Percentiles rank a stretch among this genome's conserved stretches.
Evolutionary conservation across 352 stramenopile genomes (phyloP).

Genomic region (Globisporangium polare): DNA sequence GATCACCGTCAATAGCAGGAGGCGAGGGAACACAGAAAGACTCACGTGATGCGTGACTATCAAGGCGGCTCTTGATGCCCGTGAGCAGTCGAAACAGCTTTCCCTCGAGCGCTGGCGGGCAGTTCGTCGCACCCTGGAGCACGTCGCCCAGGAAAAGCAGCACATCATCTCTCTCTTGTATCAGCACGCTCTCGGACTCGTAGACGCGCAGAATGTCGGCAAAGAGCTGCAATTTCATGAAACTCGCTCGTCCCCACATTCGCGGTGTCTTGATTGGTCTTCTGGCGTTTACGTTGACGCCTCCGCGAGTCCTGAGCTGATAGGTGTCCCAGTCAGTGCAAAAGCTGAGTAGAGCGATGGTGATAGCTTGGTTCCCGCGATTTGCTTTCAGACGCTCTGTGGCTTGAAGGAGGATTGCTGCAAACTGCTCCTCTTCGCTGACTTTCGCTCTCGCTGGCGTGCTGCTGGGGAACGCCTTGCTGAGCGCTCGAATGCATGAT

Average conservation of each 20-base stretch:
- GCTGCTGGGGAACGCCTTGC: background rate
- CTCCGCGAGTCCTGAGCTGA: constrained; percentile 19
- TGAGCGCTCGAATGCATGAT: background rate
- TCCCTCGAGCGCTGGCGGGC: constrained; percentile 25
- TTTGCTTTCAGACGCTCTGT: background rate
- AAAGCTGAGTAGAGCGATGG: constrained; percentile 2
- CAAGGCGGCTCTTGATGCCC: constrained; percentile 19
- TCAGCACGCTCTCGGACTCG: constrained; percentile 16
- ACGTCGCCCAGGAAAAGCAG: constrained; percentile 28
- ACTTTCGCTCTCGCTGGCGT: too few species aligned
- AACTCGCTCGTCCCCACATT: constrained; percentile 22
- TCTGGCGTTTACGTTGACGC: background rate
- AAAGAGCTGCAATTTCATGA: constrained; percentile 25
- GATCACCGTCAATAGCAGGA: background rate
- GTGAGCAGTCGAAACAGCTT: constrained; percentile 31
- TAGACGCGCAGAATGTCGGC: constrained; percentile 33
- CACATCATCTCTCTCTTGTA: constrained; percentile 21
- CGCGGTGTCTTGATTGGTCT: background rate
- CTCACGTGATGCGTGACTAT: background rate
- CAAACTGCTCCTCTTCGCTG: constrained; percentile 1
- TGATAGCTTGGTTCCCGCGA: background rate
- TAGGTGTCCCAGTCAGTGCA: constrained; percentile 19
- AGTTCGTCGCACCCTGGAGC: constrained; percentile 33
- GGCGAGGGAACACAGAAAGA: background rate
- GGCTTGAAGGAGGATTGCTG: background rate